phyloP scores from a whole-genome alignment of 2,329 filamentous ascomycete species.

The Cercospora sp. region DNA sequence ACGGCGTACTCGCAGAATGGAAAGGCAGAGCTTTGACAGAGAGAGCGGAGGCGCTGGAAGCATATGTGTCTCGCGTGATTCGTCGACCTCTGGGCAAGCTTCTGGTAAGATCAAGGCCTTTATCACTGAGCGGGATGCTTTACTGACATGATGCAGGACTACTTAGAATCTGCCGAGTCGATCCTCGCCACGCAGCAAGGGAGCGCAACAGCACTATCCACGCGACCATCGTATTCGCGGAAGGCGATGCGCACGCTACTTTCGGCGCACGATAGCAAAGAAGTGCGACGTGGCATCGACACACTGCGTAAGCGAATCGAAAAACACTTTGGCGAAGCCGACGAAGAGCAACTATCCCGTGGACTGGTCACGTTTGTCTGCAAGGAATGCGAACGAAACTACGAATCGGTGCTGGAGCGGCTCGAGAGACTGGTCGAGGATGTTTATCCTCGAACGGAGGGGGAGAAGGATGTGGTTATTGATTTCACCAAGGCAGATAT shows the following conservation, averaged over 20 bases:
- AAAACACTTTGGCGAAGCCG: constrained; percentile 93
- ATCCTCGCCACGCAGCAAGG: constrained; percentile 54
- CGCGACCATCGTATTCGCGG: constrained; percentile 80
- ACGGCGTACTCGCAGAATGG: constrained; percentile 80
- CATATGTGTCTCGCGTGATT: constrained; percentile 87
- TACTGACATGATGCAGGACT: constrained; percentile 57
- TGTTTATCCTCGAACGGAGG: constrained; percentile 43
- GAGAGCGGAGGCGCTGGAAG: constrained; percentile 79
- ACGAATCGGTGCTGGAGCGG: constrained; percentile 56
- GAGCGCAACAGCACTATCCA: constrained; percentile 63
- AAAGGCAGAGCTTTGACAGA: constrained; percentile 74
- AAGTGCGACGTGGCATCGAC: constrained; percentile 79
- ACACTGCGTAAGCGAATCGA: constrained; percentile 85
- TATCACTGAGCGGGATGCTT: not conserved
- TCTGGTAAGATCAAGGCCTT: constrained; percentile 49
- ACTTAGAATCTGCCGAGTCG: constrained; percentile 83
- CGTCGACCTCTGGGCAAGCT: constrained; percentile 85
- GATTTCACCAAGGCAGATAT: constrained; percentile 41
- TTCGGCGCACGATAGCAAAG: constrained; percentile 74
- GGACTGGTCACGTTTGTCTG: constrained; percentile 61
- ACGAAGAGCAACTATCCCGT: constrained; percentile 67
- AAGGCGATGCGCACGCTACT: constrained; percentile 83
- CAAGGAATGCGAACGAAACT: constrained; percentile 59
- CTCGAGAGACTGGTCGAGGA: constrained; percentile 43
- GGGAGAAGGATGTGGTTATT: constrained; percentile 47